phyloP scores from a whole-genome alignment of 116 monocot genomes.

The Dioscorea cayenensis region DNA sequence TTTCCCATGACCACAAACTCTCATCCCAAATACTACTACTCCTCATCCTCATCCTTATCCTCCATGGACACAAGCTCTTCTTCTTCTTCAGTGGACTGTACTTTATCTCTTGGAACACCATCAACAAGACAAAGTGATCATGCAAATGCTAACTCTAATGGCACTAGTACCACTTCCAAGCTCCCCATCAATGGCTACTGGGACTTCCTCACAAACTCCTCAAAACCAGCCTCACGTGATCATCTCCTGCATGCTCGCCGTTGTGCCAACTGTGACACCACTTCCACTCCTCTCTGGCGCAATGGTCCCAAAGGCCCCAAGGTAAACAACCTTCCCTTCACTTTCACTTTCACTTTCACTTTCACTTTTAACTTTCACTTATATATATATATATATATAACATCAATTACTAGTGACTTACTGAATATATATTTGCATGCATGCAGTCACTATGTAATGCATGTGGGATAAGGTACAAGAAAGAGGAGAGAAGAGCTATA shows the following conservation, averaged over 20 bases:
- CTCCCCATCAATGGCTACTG: neutral
- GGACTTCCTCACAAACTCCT: neutral
- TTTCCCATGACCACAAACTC: slow-evolving; percentile 26
- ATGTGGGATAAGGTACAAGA: slow-evolving; percentile 96
- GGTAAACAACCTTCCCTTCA: slow-evolving; percentile 15
- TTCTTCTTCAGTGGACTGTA: slow-evolving; percentile 70
- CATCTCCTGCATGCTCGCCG: slow-evolving; percentile 53
- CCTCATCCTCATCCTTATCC: slow-evolving; percentile 14
- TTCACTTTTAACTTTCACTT: neutral
- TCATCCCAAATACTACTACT: slow-evolving; percentile 1
- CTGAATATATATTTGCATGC: neutral
- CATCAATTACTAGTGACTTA: neutral
- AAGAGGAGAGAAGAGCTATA: slow-evolving; percentile 78
- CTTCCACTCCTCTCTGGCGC: slow-evolving; percentile 88
- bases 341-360: slow-evolving; percentile 1
- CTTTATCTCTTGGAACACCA: slow-evolving; percentile 76
- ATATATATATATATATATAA: neutral
- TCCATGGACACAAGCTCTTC: slow-evolving; percentile 8
- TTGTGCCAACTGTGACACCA: slow-evolving; percentile 94
- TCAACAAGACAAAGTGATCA: slow-evolving; percentile 52
- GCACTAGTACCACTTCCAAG: slow-evolving; percentile 1
- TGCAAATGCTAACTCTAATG: too few species aligned
- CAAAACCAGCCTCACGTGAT: slow-evolving; percentile 13
- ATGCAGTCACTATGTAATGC: slow-evolving; percentile 89
- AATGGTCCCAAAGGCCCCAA: slow-evolving; percentile 96